Evolutionary conservation across 805 yeast genomes (phyloP).

Genomic region (Saccharomyces mikatae): DNA sequence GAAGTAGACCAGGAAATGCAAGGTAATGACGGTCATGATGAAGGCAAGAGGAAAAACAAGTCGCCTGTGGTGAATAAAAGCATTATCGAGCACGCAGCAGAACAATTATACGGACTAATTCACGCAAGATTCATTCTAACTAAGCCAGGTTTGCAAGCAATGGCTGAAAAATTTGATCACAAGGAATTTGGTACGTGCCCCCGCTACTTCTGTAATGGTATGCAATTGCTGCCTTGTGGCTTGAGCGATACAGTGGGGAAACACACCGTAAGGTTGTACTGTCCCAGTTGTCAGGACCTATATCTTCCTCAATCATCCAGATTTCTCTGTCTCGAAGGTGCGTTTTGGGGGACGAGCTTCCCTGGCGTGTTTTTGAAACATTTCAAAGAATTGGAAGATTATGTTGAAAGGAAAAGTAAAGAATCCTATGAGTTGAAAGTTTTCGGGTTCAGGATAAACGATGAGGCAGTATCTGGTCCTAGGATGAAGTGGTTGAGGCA

Average conservation of each 20-base stretch:
- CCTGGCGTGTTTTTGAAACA: constrained; percentile 87
- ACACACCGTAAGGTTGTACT: constrained; percentile 84
- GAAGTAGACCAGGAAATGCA: constrained; percentile 2
- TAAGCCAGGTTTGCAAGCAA: constrained; percentile 78
- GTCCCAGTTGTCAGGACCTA: constrained; percentile 90
- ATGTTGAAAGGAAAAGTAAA: constrained; percentile 53
- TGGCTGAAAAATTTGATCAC: constrained; percentile 90
- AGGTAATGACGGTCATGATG: constrained; percentile 4
- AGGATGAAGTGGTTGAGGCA: constrained; percentile 92
- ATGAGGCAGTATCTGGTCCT: constrained; percentile 72
- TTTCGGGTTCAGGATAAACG: constrained; percentile 81
- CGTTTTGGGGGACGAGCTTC: constrained; percentile 92
- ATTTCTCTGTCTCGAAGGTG: constrained; percentile 86
- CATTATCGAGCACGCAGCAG: constrained; percentile 83
- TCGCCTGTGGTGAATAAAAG: constrained; percentile 43
- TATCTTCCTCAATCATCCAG: constrained; percentile 84
- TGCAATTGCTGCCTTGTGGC: constrained; percentile 87
- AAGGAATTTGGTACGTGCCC: constrained; percentile 91
- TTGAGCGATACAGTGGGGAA: constrained; percentile 83
- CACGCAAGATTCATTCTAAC: constrained; percentile 88
- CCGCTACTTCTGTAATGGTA: constrained; percentile 79
- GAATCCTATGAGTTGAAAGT: constrained; percentile 57
- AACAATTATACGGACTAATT: constrained; percentile 82
- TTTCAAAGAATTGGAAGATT: constrained; percentile 83
- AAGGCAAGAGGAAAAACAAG: constrained; percentile 14